phyloP scores from a whole-genome alignment of 2,329 filamentous ascomycete genomes.

The Biscogniauxia sp. region DNA sequence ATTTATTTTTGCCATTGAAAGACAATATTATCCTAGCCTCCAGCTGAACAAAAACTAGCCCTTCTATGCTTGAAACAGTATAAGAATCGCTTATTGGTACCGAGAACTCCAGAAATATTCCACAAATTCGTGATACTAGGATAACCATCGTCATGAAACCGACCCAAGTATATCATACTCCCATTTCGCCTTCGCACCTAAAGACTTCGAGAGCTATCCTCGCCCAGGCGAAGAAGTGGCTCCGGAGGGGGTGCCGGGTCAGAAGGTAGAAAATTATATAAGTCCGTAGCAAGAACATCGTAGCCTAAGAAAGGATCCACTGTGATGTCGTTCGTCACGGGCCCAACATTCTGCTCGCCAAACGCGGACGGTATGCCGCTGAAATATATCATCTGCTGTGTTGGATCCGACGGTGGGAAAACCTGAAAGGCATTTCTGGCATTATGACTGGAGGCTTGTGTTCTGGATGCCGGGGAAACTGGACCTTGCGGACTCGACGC shows the following conservation, averaged over 20 bases:
- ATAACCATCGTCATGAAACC: not conserved
- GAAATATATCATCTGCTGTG: conserved; percentile 8
- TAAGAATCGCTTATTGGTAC: too few species aligned
- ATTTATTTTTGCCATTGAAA: too few species aligned
- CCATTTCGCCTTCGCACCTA: not conserved
- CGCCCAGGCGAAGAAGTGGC: not conserved
- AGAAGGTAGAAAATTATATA: conserved; percentile 7
- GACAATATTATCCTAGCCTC: too few species aligned
- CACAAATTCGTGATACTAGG: not conserved
- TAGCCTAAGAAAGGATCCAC: conserved; percentile 1
- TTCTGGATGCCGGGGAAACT: not conserved
- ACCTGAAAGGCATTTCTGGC: conserved; percentile 7
- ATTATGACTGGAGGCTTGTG: not conserved
- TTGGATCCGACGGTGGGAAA: not conserved
- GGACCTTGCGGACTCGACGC: not conserved
- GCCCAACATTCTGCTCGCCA: not conserved
- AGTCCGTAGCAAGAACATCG: conserved; percentile 6
- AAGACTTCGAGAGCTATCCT: not conserved
- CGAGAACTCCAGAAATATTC: too few species aligned
- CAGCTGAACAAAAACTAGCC: too few species aligned
- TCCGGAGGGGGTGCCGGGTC: not conserved
- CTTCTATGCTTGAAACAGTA: too few species aligned
- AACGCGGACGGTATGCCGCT: conserved; percentile 1
- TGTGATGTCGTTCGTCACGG: not conserved
- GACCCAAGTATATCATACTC: not conserved